Base-by-base conservation (phyloP, 2,329 filamentous ascomycete species). In the Aspergillus quadrilineatus region DNA sequence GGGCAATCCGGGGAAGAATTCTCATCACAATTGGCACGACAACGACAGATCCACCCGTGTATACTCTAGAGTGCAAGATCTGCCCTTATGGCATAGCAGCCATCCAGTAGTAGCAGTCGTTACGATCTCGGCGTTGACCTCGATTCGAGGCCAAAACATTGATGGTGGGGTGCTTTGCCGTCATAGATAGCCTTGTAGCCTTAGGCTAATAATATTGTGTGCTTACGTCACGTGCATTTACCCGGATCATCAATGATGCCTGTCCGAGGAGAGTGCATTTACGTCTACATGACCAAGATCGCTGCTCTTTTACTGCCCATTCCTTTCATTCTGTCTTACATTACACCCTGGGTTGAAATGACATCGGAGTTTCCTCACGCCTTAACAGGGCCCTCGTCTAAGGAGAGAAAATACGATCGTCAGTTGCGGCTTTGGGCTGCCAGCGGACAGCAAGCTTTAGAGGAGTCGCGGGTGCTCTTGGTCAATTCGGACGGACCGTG, bases 401-500 rank as follows among this genome's bases (percentile, higher is more conserved):
- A 86, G 69, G 81, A 88, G 72, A 84, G 83, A 73, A 95, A 90
- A 70, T 99, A 99, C 77, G 94, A 99, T 73, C 87, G 94, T 52
- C 94, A 99, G 75, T 85, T 99, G 41, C 88, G 95, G 52, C 80
- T 99, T 12, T 99, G 94, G 94, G 95, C 92, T 60, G 92, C 93
- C 42, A 90, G 85, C 50, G 94, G 94, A 15, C 94, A 99, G 73
- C 83, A 88, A 63, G 93, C 92, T 14, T 82, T 99, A 2, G 95
- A 99, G 74, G 86, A 91, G 55, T 90, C 94, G 22, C 89, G 95
- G 64, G 87, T 99, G n/a, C 83, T 97, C 10, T 82, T 99, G 4
- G 79, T 99, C 59, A 97, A 96, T 74, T 90, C 89, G 0, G 74
- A 76, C 51, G 74, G 74, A 14, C 64, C 72, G 3, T 70, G 76